Evolutionary conservation across 495 filamentous ascomycete species (phyloP), one percentile per base, ranked within the genome.

Genomic region (Talaromyces thailandensis): DNA sequence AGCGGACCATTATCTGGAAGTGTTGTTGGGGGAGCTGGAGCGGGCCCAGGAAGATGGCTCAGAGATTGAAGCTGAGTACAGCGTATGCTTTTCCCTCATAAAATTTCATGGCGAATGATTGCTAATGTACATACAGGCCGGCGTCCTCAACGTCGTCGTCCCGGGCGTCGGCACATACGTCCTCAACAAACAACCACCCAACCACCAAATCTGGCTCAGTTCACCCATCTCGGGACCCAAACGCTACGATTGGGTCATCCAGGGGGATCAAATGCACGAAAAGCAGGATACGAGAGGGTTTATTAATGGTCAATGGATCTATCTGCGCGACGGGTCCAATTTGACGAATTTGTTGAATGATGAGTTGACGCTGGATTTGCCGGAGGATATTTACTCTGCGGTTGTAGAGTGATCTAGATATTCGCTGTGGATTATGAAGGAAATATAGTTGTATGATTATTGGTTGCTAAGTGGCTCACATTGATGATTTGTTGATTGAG

Each of bases 131-230:
- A 40, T 12, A 43, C 64, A 95, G 90, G 84, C 90, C 57, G 95
- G 94, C 53, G 91, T 98, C 52, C 75, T 99, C 57, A 93, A 86
- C 63, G 72, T 98, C 63, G 74, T 71, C 23, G 88, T 88, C 45
- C 77, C 81, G 1, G 75, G 81, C 0, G 69, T 82, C 12, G 93
- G 93, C 56, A 92, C 84, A 24, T 98, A 92, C 66, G 88, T 98
- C 2, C 79, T 98, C 70, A 98, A 98, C 82, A 98, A 98, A 76
- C 94, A 98, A 73, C 94, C 94, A 0, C 91, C 92, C 21, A 98
- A 96, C 80, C 91, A 88, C 77, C 94, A 98, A 73, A 93, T 98
- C 68, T 98, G 95, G 94, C 85, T 98, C 26, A 92, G 89, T 35
- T 96, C 92, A 21, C 94, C 94, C 5, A 79, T 88, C 52, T 88